Evolutionary conservation across 2,329 filamentous ascomycete species (phyloP).

Genomic region (Paracoccidioides brasiliensis): DNA sequence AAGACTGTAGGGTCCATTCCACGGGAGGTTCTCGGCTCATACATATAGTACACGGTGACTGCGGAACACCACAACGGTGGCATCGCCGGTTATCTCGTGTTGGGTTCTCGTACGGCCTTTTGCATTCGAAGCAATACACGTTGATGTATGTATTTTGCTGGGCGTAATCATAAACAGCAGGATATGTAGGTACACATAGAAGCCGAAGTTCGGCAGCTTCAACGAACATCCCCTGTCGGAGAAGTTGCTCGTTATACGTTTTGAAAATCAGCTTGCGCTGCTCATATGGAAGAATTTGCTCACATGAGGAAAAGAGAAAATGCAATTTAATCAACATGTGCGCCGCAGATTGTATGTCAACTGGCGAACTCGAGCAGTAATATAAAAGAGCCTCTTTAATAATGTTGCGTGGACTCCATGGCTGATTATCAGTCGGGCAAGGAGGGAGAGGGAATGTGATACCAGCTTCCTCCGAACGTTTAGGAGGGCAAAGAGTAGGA

Average conservation of each 20-base stretch:
- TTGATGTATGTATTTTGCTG: conserved; percentile 42
- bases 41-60: conserved; percentile 30
- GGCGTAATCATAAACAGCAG: conserved; percentile 44
- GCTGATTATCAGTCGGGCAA: conserved; percentile 20
- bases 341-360: conserved; percentile 30
- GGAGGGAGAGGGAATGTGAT: conserved; percentile 18
- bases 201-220: conserved; percentile 44
- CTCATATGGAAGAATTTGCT: conserved; percentile 26
- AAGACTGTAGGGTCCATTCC: conserved; percentile 25
- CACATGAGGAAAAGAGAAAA: conserved; percentile 25
- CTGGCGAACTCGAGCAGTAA: conserved; percentile 25
- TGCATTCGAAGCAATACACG: conserved; percentile 44
- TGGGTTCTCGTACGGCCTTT: conserved; percentile 41
- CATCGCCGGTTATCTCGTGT: conserved; percentile 37
- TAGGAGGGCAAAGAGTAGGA: background rate
- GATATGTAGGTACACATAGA: conserved; percentile 42
- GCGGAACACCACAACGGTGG: conserved; percentile 34
- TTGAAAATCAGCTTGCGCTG: conserved; percentile 44
- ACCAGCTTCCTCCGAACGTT: background rate
- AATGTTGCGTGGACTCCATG: conserved; percentile 29
- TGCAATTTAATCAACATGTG: conserved; percentile 31
- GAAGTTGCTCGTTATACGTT: conserved; percentile 44
- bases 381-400: conserved; percentile 28
- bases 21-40: conserved; percentile 29
- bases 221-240: conserved; percentile 31